phyloP scores from a whole-genome alignment of 176 grass and related monocot genomes.

The Otatea glauca region DNA sequence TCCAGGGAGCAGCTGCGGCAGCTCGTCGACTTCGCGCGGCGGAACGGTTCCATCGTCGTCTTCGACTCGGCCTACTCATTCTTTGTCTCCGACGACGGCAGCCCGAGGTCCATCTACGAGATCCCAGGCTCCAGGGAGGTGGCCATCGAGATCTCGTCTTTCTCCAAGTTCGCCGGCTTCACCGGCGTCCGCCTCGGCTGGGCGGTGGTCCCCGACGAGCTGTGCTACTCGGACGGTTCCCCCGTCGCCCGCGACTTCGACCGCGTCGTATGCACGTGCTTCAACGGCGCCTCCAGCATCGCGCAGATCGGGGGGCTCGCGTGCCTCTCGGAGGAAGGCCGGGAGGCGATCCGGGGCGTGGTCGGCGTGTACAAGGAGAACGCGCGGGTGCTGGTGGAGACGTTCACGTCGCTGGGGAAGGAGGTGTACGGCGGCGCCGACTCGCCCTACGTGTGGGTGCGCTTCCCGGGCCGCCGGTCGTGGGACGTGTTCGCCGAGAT shows the following conservation, averaged over 20 bases:
- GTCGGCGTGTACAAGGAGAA: constrained; percentile 77
- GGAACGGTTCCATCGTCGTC: constrained; percentile 91
- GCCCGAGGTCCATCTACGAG: constrained; percentile 82
- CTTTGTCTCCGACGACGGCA: constrained; percentile 51
- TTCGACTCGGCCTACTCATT: constrained; percentile 82
- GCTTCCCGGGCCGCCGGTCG: constrained; percentile 70
- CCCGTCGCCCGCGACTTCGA: constrained; percentile 76
- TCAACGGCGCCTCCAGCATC: constrained; percentile 91
- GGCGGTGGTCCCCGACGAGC: constrained; percentile 85
- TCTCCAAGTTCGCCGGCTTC: constrained; percentile 95
- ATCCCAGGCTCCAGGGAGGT: constrained; percentile 87
- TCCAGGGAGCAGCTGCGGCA: constrained; percentile 65
- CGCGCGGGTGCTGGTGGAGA: constrained; percentile 62
- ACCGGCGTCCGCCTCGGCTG: constrained; percentile 88
- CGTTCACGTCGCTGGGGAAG: constrained; percentile 72
- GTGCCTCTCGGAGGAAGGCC: constrained; percentile 68
- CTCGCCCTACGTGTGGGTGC: constrained; percentile 90
- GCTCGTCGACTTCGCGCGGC: constrained; percentile 69
- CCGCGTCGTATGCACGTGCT: constrained; percentile 85
- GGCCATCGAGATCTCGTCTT: constrained; percentile 93
- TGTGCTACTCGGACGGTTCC: constrained; percentile 64
- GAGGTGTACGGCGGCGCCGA: constrained; percentile 82
- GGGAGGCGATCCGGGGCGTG: constrained; percentile 50
- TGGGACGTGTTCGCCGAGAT: constrained; percentile 94
- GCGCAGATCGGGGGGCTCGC: constrained; percentile 78